phyloP scores from a whole-genome alignment of 2,329 filamentous ascomycete genomes.

The Davidsoniella virescens region DNA sequence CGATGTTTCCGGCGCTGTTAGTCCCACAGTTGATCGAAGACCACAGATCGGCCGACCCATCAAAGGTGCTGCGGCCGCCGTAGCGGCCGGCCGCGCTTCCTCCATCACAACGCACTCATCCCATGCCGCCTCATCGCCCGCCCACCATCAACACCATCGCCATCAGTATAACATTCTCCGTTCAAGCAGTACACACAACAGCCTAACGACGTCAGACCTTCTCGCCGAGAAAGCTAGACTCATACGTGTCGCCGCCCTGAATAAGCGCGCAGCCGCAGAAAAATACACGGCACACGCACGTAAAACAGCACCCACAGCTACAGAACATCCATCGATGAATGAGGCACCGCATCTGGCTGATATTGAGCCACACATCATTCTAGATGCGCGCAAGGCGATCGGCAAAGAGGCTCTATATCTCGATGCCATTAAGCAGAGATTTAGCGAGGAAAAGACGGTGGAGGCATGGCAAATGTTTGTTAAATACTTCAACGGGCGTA shows the following conservation, averaged over 20 bases:
- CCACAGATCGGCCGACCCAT: conserved; percentile 13
- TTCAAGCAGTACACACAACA: conserved; percentile 12
- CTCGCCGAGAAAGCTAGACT: conserved; percentile 46
- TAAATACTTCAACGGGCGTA: conserved; percentile 76
- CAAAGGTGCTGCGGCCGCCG: conserved; percentile 15
- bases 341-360: conserved; percentile 38
- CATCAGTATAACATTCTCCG: neutral
- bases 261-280: conserved; percentile 37
- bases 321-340: conserved; percentile 40
- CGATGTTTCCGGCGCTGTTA: conserved; percentile 7
- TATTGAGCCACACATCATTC: conserved; percentile 50
- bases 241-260: conserved; percentile 39
- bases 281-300: conserved; percentile 39
- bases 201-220: conserved; percentile 32
- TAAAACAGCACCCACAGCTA: conserved; percentile 31
- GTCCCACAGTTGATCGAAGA: conserved; percentile 2
- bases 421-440: conserved; percentile 38
- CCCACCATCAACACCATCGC: conserved; percentile 11
- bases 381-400: conserved; percentile 63
- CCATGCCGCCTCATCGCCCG: conserved; percentile 8
- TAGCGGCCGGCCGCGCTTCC: conserved; percentile 10
- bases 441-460: conserved; percentile 35
- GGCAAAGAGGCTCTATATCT: conserved; percentile 61
- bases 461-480: conserved; percentile 57
- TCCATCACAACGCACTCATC: conserved; percentile 8